These are phyloP conservation scores for Pichia scutulata DNA, from an alignment of 805 yeast species.

Conservation along the genomic window DNA sequence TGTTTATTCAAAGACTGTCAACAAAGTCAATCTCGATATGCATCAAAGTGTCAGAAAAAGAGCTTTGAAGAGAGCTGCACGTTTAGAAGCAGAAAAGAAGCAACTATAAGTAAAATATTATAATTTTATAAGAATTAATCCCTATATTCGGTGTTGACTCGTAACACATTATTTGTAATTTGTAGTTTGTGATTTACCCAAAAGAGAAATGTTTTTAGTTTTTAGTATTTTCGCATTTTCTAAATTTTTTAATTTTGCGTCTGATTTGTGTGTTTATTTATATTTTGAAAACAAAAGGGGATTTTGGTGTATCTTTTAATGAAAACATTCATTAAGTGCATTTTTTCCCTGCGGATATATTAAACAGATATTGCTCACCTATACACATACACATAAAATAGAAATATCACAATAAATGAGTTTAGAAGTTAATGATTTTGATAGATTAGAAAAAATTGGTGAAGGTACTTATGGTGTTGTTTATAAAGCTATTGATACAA, in stretches of 20 bases:
- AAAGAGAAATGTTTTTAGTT: background rate
- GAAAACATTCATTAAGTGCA: too few relatives aligned
- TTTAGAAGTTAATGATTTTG: constrained; percentile 88
- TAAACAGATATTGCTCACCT: too few relatives aligned
- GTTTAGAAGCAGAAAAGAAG: constrained; percentile 24
- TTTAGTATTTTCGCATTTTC: background rate
- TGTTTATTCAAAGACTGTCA: constrained; percentile 65
- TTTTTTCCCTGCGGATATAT: too few relatives aligned
- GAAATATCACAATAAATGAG: background rate
- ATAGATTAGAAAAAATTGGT: constrained; percentile 92
- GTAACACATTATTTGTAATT: background rate
- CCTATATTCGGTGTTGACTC: too few relatives aligned
- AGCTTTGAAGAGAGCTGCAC: constrained; percentile 70
- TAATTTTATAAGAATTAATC: too few relatives aligned
- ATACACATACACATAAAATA: background rate
- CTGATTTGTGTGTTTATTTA: background rate
- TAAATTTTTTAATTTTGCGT: background rate
- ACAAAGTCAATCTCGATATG: constrained; percentile 60
- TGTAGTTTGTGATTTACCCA: background rate
- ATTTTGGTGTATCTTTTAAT: background rate
- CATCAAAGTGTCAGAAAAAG: constrained; percentile 74
- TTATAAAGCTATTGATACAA: constrained; percentile 86
- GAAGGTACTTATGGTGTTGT: constrained; percentile 99
- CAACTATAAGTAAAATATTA: background rate
- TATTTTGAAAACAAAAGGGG: background rate